Conservation (phyloP, 2,329 filamentous ascomycete species). For the Cercospora nicotianae region DNA sequence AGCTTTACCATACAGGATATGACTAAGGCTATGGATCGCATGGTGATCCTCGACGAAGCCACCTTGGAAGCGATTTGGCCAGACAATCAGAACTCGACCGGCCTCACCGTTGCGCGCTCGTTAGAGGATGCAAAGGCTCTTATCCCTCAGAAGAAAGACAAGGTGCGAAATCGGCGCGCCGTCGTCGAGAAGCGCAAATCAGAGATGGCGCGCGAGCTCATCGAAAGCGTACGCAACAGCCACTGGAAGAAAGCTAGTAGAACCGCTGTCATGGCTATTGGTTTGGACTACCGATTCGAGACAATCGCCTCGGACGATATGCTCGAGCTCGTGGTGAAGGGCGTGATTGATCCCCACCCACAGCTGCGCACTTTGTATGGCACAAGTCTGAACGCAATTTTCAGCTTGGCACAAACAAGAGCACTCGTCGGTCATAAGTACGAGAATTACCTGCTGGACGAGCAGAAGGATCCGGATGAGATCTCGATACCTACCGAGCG, state of each 20-base stretch:
- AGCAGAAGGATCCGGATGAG: slow-evolving; percentile 75
- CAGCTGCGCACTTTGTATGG: slow-evolving; percentile 78
- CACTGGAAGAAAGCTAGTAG: slow-evolving; percentile 97
- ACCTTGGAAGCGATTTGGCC: slow-evolving; percentile 73
- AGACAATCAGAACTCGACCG: slow-evolving; percentile 34
- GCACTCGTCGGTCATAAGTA: slow-evolving; percentile 85
- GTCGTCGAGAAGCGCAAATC: slow-evolving; percentile 83
- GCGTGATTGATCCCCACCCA: slow-evolving; percentile 87
- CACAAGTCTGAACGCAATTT: slow-evolving; percentile 71
- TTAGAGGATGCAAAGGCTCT: slow-evolving; percentile 59
- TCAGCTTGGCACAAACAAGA: slow-evolving; percentile 83
- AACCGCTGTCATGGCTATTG: slow-evolving; percentile 86
- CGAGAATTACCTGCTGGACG: slow-evolving; percentile 78
- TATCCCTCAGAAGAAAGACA: slow-evolving; percentile 68
- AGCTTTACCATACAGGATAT: slow-evolving; percentile 89
- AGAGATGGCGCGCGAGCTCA: slow-evolving; percentile 75
- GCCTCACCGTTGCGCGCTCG: slow-evolving; percentile 37
- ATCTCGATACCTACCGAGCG: slow-evolving; percentile 69
- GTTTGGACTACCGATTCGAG: slow-evolving; percentile 88
- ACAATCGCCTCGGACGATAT: slow-evolving; percentile 78
- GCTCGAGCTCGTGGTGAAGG: slow-evolving; percentile 76
- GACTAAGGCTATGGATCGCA: slow-evolving; percentile 80
- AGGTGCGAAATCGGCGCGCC: slow-evolving; percentile 71
- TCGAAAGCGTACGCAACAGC: slow-evolving; percentile 71
- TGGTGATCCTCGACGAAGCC: slow-evolving; percentile 75